Base-by-base conservation (phyloP, 495 filamentous ascomycete species). In the Chaetomidium leptoderma region DNA sequence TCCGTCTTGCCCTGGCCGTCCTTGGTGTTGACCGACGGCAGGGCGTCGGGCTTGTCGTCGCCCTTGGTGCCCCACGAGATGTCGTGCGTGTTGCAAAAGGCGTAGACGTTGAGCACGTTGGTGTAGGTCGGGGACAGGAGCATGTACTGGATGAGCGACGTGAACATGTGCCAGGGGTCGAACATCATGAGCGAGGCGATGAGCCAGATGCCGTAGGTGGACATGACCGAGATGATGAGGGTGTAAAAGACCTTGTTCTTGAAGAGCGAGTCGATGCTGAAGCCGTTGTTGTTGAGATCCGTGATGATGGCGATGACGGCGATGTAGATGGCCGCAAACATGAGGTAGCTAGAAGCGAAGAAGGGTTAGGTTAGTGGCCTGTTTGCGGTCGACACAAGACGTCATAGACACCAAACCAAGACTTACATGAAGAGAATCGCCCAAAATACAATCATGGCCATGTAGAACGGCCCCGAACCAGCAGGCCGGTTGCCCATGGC, bases 11-110 rank as follows among this genome's bases (percentile, higher is more conserved):
- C 91, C 77, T 95, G 91, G 57, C 95, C 95, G 68, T 90, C 90
- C 66, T 96, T 97, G 8, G 91, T 82, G 55, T 81, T 89, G 49
- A 89, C 92, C 6, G 82, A 86, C 13, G 86, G 85, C 47, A 97
- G 79, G 16, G 87, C 89, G 71, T 99, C 95, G 35, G 87, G 88
- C 75, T 97, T 97, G 75, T 99, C 93, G 24, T 93, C 90, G 73
- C 93, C 93, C 78, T 99, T 97, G 73, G 95, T 97, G 81, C 93
- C 93, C 93, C 93, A 99, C 13, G 93, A 96, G 48, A 99, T 95
- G 76, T 99, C 93, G 77, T 99, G 93, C 90, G 93, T 97, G 76
- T 99, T 99, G 84, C 90, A 92, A 83, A 96, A 99, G 49, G 92
- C 91, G 75, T 99, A 99, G 50, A 99, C 91, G 77, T 92, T 97